phyloP scores from a whole-genome alignment of 805 yeast species.

The Saturnispora kantuleensis region DNA sequence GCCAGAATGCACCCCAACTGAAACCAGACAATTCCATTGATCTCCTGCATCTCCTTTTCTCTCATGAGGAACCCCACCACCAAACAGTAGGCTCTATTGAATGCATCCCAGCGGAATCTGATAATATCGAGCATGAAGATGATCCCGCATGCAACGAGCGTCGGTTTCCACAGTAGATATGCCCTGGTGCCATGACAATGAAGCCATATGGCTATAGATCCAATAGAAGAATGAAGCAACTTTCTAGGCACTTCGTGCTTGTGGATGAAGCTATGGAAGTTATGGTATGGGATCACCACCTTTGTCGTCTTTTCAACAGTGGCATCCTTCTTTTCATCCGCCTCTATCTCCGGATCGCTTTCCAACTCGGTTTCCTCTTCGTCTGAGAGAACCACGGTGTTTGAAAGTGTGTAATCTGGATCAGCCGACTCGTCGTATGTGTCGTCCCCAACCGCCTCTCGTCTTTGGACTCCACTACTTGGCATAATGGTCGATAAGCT shows the following conservation, averaged over 20 bases:
- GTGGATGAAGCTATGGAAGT: constrained; percentile 24
- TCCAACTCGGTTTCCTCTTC: constrained; percentile 2
- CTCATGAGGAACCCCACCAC: constrained; percentile 77
- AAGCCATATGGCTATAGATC: constrained; percentile 64
- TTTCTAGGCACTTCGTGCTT: constrained; percentile 89
- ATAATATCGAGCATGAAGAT: constrained; percentile 58
- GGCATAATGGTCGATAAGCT: background rate
- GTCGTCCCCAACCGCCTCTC: constrained; percentile 11
- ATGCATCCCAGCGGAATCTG: constrained; percentile 49
- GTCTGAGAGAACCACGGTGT: constrained; percentile 4
- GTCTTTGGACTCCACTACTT: background rate
- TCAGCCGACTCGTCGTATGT: constrained; percentile 22
- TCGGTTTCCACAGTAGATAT: constrained; percentile 47
- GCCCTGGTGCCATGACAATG: constrained; percentile 55
- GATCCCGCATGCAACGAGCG: constrained; percentile 42
- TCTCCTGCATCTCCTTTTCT: constrained; percentile 59
- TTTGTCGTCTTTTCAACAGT: background rate
- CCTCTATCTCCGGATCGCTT: constrained; percentile 6
- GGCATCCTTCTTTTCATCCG: constrained; percentile 1
- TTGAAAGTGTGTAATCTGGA: constrained; percentile 20
- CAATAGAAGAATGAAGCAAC: constrained; percentile 79
- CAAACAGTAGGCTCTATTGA: constrained; percentile 60
- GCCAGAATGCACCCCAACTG: constrained; percentile 68
- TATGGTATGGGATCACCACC: constrained; percentile 18
- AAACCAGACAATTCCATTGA: constrained; percentile 87